Evolutionary conservation across 2,329 filamentous ascomycete genomes (phyloP), one percentile per base, ranked within the genome.

Genomic region (Colletotrichum lindemuthianum): DNA sequence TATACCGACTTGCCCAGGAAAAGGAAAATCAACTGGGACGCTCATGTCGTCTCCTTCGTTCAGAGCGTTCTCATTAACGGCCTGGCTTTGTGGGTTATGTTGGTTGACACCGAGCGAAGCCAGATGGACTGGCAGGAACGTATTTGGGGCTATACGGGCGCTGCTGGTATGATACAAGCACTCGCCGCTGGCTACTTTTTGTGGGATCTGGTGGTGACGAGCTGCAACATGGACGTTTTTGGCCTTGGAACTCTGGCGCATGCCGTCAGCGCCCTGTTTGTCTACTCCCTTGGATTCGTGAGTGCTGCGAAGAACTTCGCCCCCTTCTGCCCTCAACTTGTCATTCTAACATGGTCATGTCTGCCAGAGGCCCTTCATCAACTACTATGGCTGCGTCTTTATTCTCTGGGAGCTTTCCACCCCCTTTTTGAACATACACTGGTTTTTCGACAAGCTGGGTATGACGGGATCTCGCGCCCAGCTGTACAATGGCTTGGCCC

Each of bases 341-440:
- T 54, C 48, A 68, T 39, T 36, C 56, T 64, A 37, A 66, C 60
- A n/a, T 10, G 6, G 24, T 15, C 6, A 33, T 16, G 43, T 66
- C 34, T 59, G 24, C 36, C 73, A 96, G 92, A 85, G 91, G 65
- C 92, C 92, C 2, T 94, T 95, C 72, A 84, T 94, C 69, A 94
- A 95, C 80, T 94, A 89, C 81, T 96, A 96, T 77, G 90, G 86
- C 60, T 85, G 86, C 60, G 87, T 88, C 65, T 96, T 96, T 77
- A 92, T 96, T 72, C 88, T 96, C 63, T 96, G 93, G 86, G 92
- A 96, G 77, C 86, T 96, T 43, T 94, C 91, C 33, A 91, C 90
- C 5, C 92, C 92, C 8, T 94, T 96, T 77, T 84, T 96, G 63
- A 96, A 96, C 75, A 86, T 95, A 74, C 92, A 96, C 81, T 96